Base-by-base conservation (phyloP, 352 stramenopile species). In the Phytopythium vexans region DNA sequence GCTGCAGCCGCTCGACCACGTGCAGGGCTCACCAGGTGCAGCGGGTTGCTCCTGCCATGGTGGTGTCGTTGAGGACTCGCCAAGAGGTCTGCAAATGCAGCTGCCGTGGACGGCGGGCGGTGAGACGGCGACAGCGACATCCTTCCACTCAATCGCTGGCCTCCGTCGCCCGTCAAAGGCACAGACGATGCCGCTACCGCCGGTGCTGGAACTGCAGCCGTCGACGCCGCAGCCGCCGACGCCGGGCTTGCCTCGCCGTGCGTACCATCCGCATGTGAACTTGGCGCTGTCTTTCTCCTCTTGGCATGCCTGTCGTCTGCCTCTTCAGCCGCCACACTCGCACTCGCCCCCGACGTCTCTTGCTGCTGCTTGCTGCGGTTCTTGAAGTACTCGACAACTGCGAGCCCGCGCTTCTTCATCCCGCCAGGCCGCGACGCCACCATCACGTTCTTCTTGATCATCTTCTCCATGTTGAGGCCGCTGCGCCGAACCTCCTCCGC, bases 381-480 rank as follows among this genome's bases (percentile, higher is more conserved):
- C 63, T 88, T 88, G 54, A 92, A 77, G 45, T 82, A 79, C 61
- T 89, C 79, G 1, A 92, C 64, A 44, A 90, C 80, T 41, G 82
- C 77, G 49, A 82, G 71, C 2, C 75, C 77, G 48, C 79, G 79
- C 64, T 92, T 89, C 72, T 89, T 92, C 55, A 80, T 70, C 58
- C 65, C 69, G 15, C 70, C 69, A 14, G 62, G 70, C 9, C 78
- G 72, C 4, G 74, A 72, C 37, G 66, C 61, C 52, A 59, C 68
- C 16, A 80, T 49, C 33, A 90, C 78, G 58, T 92, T 92, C 54
- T 89, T 90, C 63, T 89, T 78, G 61, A 92, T 87, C 82, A 92
- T 92, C 47, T 89, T 89, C 64, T 92, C 82, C 78, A 90, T 90
- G 56, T 88, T 92, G 36, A 89, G 46, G 12, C 68, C 66, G 62